phyloP scores from a whole-genome alignment of 106 monocot species.

The Xerophyta viscosa region DNA sequence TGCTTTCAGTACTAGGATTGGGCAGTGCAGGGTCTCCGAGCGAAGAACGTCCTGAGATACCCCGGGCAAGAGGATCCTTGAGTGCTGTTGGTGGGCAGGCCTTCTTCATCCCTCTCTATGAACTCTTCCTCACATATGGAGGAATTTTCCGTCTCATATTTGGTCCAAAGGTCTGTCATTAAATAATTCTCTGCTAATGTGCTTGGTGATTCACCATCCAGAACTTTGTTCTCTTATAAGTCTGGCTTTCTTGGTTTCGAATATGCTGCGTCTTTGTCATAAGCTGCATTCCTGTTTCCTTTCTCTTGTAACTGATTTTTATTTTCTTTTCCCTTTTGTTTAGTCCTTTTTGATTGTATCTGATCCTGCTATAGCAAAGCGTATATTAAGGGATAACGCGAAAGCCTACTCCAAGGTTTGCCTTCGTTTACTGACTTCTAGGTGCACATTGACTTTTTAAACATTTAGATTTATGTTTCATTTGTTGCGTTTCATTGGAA shows the following conservation, averaged over 20 bases:
- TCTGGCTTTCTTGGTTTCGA: not conserved
- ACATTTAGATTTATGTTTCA: not conserved
- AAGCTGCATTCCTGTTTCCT: not conserved
- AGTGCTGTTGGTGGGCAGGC: constrained; percentile 46
- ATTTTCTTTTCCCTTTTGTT: not conserved
- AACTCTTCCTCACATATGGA: constrained; percentile 82
- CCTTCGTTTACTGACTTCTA: not conserved
- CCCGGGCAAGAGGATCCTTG: constrained; percentile 65
- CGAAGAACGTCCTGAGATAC: constrained; percentile 29
- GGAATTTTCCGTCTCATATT: constrained; percentile 92
- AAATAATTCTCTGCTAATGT: not conserved
- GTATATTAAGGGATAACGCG: constrained; percentile 79
- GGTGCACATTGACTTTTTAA: not conserved
- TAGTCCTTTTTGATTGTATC: constrained; percentile 95
- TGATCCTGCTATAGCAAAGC: constrained; percentile 78
- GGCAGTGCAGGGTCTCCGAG: not conserved
- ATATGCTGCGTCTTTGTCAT: too few relatives aligned
- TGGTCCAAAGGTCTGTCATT: constrained; percentile 69
- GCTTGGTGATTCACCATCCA: not conserved
- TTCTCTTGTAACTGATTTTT: not conserved
- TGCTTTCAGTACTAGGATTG: constrained; percentile 19
- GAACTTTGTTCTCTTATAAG: not conserved
- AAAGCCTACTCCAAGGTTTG: constrained; percentile 92
- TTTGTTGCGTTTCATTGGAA: not conserved
- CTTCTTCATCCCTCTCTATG: constrained; percentile 83